Evolutionary conservation across 2,329 filamentous ascomycete genomes (phyloP).

Genomic region (Fusarium incarnatum): DNA sequence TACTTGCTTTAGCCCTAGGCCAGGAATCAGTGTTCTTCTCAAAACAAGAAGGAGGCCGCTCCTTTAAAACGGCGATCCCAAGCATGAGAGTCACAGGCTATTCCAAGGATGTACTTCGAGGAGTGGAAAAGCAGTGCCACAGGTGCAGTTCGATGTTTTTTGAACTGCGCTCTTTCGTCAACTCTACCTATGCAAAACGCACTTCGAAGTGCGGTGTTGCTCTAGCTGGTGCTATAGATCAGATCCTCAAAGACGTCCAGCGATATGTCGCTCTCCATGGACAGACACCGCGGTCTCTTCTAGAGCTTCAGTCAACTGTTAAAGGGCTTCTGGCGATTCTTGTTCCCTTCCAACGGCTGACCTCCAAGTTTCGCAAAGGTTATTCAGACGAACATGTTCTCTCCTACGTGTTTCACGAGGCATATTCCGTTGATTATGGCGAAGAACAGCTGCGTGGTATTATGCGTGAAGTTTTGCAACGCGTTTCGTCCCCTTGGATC

Average conservation of each 20-base stretch:
- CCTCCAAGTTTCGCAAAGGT: constrained; percentile 58
- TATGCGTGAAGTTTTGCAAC: constrained; percentile 73
- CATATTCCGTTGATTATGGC: constrained; percentile 72
- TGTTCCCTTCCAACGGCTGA: constrained; percentile 62
- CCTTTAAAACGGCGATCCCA: constrained; percentile 63
- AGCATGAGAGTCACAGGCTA: constrained; percentile 67
- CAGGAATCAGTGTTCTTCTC: constrained; percentile 77
- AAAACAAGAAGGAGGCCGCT: constrained; percentile 64
- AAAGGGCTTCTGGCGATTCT: constrained; percentile 62
- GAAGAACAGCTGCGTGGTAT: constrained; percentile 71
- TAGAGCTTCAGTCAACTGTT: constrained; percentile 65
- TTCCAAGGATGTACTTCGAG: constrained; percentile 61
- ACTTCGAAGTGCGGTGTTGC: constrained; percentile 63
- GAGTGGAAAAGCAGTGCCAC: constrained; percentile 60
- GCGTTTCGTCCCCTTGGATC: constrained; percentile 74
- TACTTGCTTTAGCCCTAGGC: constrained; percentile 76
- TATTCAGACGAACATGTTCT: constrained; percentile 71
- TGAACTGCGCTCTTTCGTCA: constrained; percentile 60
- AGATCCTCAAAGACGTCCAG: constrained; percentile 62
- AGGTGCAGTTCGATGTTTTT: constrained; percentile 61
- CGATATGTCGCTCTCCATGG: constrained; percentile 60
- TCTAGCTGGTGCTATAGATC: constrained; percentile 62
- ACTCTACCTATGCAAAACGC: constrained; percentile 58
- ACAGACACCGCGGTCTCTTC: constrained; percentile 58
- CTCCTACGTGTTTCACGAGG: constrained; percentile 70